Conservation (phyloP, 2,329 filamentous ascomycete genomes). For the Microcyclospora pomicola region DNA sequence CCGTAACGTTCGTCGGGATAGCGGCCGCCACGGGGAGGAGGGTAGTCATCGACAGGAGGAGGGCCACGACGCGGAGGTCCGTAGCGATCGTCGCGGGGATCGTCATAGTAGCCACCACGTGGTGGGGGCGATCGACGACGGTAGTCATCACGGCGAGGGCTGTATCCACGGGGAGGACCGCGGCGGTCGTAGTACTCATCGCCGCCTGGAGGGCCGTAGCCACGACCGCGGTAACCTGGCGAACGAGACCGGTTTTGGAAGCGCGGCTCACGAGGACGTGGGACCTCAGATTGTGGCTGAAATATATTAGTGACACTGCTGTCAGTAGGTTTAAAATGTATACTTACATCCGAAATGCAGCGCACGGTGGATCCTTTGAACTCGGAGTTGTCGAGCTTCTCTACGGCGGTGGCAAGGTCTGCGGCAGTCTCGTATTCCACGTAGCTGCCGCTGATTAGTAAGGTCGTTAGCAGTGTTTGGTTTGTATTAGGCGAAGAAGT, state of each 20-base stretch:
- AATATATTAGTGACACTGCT: slow-evolving; percentile 4
- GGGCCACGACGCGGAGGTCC: slow-evolving; percentile 52
- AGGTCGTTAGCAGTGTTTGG: not conserved
- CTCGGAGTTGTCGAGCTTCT: slow-evolving; percentile 84
- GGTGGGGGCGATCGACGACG: slow-evolving; percentile 71
- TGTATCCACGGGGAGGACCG: slow-evolving; percentile 68
- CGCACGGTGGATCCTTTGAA: slow-evolving; percentile 83
- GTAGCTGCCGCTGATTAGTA: slow-evolving; percentile 46
- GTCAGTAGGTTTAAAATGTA: slow-evolving; percentile 2
- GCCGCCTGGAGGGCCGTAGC: slow-evolving; percentile 49
- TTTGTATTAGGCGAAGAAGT: not conserved
- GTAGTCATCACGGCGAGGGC: slow-evolving; percentile 70
- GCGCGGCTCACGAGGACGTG: slow-evolving; percentile 36
- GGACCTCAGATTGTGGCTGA: slow-evolving; percentile 61
- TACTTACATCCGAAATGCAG: slow-evolving; percentile 69
- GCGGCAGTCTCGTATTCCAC: slow-evolving; percentile 92
- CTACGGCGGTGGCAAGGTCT: slow-evolving; percentile 79
- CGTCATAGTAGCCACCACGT: slow-evolving; percentile 65
- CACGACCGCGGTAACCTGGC: slow-evolving; percentile 47
- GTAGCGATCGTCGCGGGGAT: slow-evolving; percentile 54
- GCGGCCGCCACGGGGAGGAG: slow-evolving; percentile 43
- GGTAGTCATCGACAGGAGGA: slow-evolving; percentile 63
- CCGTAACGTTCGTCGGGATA: slow-evolving; percentile 64
- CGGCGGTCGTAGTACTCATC: slow-evolving; percentile 67
- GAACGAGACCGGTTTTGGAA: slow-evolving; percentile 58